Conservation (phyloP, 768 basidiomycete genomes). For the Lactarius evosmus region DNA sequence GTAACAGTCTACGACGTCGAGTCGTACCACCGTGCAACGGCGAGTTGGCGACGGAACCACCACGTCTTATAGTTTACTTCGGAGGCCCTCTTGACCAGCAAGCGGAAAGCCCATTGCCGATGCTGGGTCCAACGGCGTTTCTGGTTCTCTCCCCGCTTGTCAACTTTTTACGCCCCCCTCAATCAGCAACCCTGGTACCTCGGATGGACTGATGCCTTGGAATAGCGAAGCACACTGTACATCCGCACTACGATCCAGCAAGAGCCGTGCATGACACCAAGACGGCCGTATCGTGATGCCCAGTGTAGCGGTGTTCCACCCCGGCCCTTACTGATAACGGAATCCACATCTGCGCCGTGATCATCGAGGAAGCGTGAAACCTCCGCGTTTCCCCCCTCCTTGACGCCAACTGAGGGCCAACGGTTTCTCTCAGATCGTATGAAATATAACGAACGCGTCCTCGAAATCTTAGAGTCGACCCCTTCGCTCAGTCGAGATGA, state of each 20-base stretch:
- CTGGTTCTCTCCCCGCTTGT: background rate
- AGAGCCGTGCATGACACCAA: background rate
- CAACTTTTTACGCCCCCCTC: background rate
- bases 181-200: background rate
- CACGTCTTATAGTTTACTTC: background rate
- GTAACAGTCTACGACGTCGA: background rate
- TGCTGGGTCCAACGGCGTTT: background rate
- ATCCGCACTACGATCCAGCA: background rate
- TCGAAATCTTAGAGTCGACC: too few species aligned
- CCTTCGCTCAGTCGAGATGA: too few species aligned
- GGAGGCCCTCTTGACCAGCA: background rate
- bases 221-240: background rate
- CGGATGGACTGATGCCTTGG: background rate
- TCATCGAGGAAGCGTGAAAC: background rate
- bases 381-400: background rate
- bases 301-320: background rate
- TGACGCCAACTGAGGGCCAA: background rate
- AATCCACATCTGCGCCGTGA: background rate
- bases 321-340: background rate
- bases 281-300: background rate
- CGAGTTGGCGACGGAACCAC: background rate
- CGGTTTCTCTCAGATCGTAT: background rate
- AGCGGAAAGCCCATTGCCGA: background rate
- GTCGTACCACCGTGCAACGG: background rate
- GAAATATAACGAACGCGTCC: too few species aligned